Base-by-base conservation (phyloP, 805 yeast species). In the Cyberlindnera maritima region DNA sequence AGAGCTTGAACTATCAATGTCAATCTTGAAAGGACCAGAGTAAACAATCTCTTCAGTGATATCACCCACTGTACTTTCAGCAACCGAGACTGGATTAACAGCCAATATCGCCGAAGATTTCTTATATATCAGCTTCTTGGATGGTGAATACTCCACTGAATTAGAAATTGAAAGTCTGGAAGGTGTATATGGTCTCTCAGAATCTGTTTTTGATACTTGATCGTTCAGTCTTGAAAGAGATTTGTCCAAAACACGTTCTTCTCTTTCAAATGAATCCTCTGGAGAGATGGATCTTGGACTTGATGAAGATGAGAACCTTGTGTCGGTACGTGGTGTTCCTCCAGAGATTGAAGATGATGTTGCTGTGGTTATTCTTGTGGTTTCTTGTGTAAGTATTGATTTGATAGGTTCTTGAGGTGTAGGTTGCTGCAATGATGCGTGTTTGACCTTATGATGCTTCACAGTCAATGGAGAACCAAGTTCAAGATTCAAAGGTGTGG, bases 31-130 rank as follows among this genome's bases (percentile, higher is more conserved):
- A 1, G 53, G 46, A 21, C 48, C 55, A 1, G 62, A 58, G 26
- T 58, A 58, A 1, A 59, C 60, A 5, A 55, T 52, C 34, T 55
- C 62, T n/a, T 53, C 46, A 1, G 62, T 57, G 18, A 59, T 43
- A 32, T 51, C 49, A 10, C 60, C 58, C 9, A 56, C 53, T 2
- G 60, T 57, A 3, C 51, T 45, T 31, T 38, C 54, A 2, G 48
- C 43, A 3, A 34, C 11, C 5, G 47, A 14, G 1, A 33, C 35
- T 7, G 37, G 45, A 6, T 39, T 39, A 10, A 48, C 40, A 2
- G 56, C 44, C 14, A 58, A 34, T 1, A 58, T 46, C 3, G 59
- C 48, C 4, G 47, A 35, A 1, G 62, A 58, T 13, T 41, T 50
- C 33, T 50, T 53, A 18, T 38, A 55, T 1, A 51, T 31, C 37